Evolutionary conservation across 768 basidiomycete species (phyloP).

Genomic region (Trametes punicea): DNA sequence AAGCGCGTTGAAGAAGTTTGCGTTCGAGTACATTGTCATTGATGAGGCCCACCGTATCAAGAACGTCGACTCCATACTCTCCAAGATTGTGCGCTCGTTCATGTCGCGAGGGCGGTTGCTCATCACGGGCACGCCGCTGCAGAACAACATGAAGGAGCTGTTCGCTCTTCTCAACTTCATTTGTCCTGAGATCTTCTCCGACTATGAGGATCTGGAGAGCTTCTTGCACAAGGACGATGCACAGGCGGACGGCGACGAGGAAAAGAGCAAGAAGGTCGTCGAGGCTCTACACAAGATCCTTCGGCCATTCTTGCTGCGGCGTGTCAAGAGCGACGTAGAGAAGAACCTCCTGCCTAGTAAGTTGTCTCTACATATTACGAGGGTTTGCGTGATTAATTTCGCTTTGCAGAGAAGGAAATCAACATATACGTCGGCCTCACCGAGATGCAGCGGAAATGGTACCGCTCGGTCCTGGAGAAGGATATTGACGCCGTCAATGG

Average conservation of each 20-base stretch:
- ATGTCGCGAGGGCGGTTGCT: slow-evolving; percentile 84
- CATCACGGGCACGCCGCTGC: slow-evolving; percentile 95
- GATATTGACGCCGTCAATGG: slow-evolving; percentile 99
- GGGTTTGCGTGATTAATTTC: neutral
- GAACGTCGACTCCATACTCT: slow-evolving; percentile 94
- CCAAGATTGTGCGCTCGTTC: slow-evolving; percentile 91
- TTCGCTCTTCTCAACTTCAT: slow-evolving; percentile 94
- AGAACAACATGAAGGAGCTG: slow-evolving; percentile 95
- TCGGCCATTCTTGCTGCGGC: slow-evolving; percentile 87
- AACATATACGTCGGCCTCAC: slow-evolving; percentile 97
- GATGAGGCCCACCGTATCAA: slow-evolving; percentile 99
- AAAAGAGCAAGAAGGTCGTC: slow-evolving; percentile 88
- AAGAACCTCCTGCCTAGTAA: slow-evolving; percentile 89
- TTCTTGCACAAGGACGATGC: slow-evolving; percentile 89
- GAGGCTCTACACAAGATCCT: slow-evolving; percentile 97
- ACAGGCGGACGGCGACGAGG: slow-evolving; percentile 65
- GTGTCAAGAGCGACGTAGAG: slow-evolving; percentile 97
- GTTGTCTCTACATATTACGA: slow-evolving; percentile 22
- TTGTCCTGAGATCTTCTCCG: slow-evolving; percentile 92
- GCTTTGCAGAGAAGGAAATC: slow-evolving; percentile 83
- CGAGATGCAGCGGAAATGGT: slow-evolving; percentile 99
- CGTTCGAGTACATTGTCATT: slow-evolving; percentile 96
- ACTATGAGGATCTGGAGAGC: slow-evolving; percentile 86
- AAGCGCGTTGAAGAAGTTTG: slow-evolving; percentile 87
- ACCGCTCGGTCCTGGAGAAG: slow-evolving; percentile 92